These are phyloP conservation scores for Daedalea quercina DNA, from an alignment of 768 basidiomycete species.

Conservation along the genomic window DNA sequence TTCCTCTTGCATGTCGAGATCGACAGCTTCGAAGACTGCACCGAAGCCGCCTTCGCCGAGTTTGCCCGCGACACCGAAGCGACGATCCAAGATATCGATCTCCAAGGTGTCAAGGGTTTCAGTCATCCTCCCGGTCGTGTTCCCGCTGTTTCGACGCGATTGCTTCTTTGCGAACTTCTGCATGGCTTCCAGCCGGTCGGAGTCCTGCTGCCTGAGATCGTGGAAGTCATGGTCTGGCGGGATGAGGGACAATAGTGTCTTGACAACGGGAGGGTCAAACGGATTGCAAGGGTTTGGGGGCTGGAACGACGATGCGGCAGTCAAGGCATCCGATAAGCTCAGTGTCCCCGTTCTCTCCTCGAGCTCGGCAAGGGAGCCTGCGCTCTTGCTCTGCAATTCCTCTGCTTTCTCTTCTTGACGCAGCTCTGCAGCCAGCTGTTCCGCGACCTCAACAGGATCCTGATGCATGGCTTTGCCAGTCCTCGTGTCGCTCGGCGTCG, in stretches of 20 bases:
- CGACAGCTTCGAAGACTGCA: constrained; percentile 82
- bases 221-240: constrained; percentile 55
- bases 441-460: constrained; percentile 37
- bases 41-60: constrained; percentile 97
- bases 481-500: constrained; percentile 21
- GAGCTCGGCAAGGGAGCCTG: constrained; percentile 17
- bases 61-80: constrained; percentile 74
- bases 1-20: constrained; percentile 30
- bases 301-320: constrained; percentile 55
- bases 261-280: constrained; percentile 60
- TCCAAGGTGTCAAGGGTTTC: constrained; percentile 36
- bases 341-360: constrained; percentile 61
- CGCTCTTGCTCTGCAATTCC: constrained; percentile 10
- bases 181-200: constrained; percentile 56
- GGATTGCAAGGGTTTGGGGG: constrained; percentile 89
- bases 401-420: constrained; percentile 24
- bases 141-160: constrained; percentile 25
- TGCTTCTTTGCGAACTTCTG: constrained; percentile 61
- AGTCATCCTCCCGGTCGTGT: constrained; percentile 22
- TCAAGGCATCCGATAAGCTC: constrained; percentile 58
- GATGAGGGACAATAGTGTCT: constrained; percentile 56
- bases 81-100: constrained; percentile 55
- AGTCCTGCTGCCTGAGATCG: constrained; percentile 48
- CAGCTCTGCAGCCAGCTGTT: constrained; percentile 42
- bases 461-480: constrained; percentile 17